Conservation (phyloP, 2,329 filamentous ascomycete species). For the Stagonosporopsis chrysanthemi region DNA sequence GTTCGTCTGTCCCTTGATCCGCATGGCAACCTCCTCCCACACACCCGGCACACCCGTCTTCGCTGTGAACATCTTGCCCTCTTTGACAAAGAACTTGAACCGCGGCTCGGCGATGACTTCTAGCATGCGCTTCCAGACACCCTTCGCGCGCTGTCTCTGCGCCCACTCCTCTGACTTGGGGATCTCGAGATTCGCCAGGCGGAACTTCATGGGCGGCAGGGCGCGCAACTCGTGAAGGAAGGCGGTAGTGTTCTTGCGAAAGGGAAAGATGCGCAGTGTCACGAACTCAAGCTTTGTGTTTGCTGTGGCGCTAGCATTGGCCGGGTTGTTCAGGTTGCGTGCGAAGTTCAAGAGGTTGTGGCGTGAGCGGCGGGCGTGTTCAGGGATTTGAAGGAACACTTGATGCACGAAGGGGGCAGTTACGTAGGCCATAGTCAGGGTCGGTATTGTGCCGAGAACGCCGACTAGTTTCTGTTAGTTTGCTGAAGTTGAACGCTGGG, state of each 20-base stretch:
- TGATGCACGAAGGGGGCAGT: slow-evolving; percentile 49
- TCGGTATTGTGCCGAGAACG: slow-evolving; percentile 41
- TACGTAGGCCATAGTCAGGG: slow-evolving; percentile 42
- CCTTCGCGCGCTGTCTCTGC: slow-evolving; percentile 30
- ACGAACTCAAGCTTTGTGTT: slow-evolving; percentile 46
- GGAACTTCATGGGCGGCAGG: slow-evolving; percentile 32
- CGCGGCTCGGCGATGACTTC: slow-evolving; percentile 41
- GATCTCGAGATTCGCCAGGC: slow-evolving; percentile 46
- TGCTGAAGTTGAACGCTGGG: not conserved
- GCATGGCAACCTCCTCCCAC: slow-evolving; percentile 44
- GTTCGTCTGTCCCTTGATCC: slow-evolving; percentile 39
- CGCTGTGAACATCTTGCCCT: slow-evolving; percentile 40
- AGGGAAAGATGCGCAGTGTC: slow-evolving; percentile 46
- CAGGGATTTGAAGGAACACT: slow-evolving; percentile 44
- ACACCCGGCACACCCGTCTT: slow-evolving; percentile 45
- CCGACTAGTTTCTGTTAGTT: slow-evolving; percentile 32
- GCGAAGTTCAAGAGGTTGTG: slow-evolving; percentile 38
- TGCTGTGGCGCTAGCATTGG: slow-evolving; percentile 23
- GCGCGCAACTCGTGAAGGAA: slow-evolving; percentile 45
- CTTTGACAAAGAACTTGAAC: slow-evolving; percentile 48
- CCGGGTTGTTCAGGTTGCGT: slow-evolving; percentile 18
- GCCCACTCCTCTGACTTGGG: slow-evolving; percentile 33
- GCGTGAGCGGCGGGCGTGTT: slow-evolving; percentile 35
- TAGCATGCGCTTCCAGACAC: slow-evolving; percentile 23
- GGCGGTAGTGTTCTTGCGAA: slow-evolving; percentile 39